A percentile compares a stretch with the other conserved stretches of the same genome.
Conservation (phyloP, 2,329 filamentous ascomycete species). For the Leptosphaerulina australis region DNA sequence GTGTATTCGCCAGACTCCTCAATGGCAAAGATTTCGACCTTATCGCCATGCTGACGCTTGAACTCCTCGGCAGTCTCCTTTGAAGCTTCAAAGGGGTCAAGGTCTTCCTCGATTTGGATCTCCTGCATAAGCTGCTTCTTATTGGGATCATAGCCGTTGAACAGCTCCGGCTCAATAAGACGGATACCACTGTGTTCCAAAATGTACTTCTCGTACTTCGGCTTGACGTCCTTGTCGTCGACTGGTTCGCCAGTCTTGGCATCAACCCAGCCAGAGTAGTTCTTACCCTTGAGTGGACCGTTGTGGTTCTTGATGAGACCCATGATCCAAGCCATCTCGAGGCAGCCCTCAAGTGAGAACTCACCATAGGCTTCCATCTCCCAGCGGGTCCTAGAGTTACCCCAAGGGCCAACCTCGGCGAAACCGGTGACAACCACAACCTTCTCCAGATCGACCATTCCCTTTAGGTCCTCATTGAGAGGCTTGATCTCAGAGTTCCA, state of each 20-base stretch:
- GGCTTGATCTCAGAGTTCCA: conserved; percentile 92
- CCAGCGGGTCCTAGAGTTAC: conserved; percentile 97
- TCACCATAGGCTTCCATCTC: conserved; percentile 98
- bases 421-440: conserved; percentile 98
- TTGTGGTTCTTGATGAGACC: conserved; percentile 99
- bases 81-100: conserved; percentile 95
- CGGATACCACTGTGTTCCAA: conserved; percentile 97
- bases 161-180: conserved; percentile 95
- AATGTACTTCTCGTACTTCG: conserved; percentile 96
- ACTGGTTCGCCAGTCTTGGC: conserved; percentile 92
- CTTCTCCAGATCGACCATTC: conserved; percentile 98
- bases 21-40: conserved; percentile 97
- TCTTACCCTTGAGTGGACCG: conserved; percentile 91
- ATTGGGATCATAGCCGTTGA: conserved; percentile 95
- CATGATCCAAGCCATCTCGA: conserved; percentile 99
- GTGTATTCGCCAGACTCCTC: conserved; percentile 92
- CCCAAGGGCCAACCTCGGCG: conserved; percentile 94
- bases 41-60: conserved; percentile 94
- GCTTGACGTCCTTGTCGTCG: conserved; percentile 96
- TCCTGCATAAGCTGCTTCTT: conserved; percentile 99
- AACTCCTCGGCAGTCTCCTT: conserved; percentile 98
- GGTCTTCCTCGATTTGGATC: conserved; percentile 94
- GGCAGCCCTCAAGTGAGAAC: conserved; percentile 96
- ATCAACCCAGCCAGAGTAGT: conserved; percentile 97
- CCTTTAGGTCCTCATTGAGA: conserved; percentile 85